Percentiles rank a stretch among this genome's conserved stretches.
These are phyloP conservation scores for Monoraphidium neglectum DNA, from an alignment of 139 green algal genomes.

Conservation along the genomic window DNA sequence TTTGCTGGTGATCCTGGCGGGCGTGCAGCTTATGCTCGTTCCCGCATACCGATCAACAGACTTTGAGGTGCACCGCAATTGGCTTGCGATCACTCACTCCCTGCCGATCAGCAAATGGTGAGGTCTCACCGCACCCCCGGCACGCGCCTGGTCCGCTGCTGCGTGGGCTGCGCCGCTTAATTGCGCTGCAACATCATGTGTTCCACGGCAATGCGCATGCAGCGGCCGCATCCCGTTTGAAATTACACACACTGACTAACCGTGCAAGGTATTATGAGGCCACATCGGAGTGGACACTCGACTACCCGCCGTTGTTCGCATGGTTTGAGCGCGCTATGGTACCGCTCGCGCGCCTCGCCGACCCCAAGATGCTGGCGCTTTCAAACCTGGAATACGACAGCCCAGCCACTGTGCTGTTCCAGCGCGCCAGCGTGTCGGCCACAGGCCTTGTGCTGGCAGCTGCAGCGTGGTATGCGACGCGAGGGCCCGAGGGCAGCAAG, in stretches of 20 bases:
- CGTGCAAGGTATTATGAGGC: slow-evolving; percentile 90
- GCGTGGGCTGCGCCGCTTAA: neutral
- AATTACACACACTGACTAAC: no score
- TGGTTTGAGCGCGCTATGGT: slow-evolving; percentile 88
- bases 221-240: no score
- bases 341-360: slow-evolving; percentile 59
- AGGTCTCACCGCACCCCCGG: neutral
- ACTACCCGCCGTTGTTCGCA: slow-evolving; percentile 97
- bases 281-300: slow-evolving; percentile 94
- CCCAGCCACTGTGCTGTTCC: slow-evolving; percentile 73
- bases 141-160: neutral
- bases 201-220: neutral
- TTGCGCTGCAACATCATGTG: neutral
- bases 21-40: slow-evolving; percentile 78
- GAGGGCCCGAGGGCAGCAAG: neutral
- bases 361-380: slow-evolving; percentile 83
- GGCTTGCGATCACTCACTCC: slow-evolving; percentile 89
- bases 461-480: slow-evolving; percentile 35
- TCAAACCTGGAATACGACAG: slow-evolving; percentile 75
- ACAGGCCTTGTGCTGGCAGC: slow-evolving; percentile 64
- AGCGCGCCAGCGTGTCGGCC: slow-evolving; percentile 72
- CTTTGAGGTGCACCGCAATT: slow-evolving; percentile 98
- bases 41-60: slow-evolving; percentile 92
- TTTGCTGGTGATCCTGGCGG: slow-evolving; percentile 28
- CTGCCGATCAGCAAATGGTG: slow-evolving; percentile 77